Evolutionary conservation across 805 yeast species (phyloP), one percentile per base, ranked within the genome.

Genomic region (Candida stauntonica): DNA sequence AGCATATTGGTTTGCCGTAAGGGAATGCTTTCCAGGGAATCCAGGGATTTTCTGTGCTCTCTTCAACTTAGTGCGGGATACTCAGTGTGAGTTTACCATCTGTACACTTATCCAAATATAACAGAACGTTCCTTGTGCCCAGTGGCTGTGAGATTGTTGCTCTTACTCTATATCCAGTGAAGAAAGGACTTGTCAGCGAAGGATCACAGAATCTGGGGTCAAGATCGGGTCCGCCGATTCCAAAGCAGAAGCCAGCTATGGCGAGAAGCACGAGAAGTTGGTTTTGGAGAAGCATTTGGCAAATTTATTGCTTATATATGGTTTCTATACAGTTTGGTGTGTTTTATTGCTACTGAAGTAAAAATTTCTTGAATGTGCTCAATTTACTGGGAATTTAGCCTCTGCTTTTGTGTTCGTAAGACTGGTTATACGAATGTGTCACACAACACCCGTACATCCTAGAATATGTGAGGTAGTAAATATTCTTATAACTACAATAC

Each of bases 181-280:
- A 38, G 26, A 13, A 29, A 2, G 37, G 33, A n/a, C 29, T 19
- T 3, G 16, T 12, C 36, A 38, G 34, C 7, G 37, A 20, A 11
- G 41, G 41, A 16, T 38, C 41, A 16, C 41, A 38, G 15, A 29
- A 38, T 14, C 36, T 19, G 7, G 30, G 23, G n/a, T 33, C 41
- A 6, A 9, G 29, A 9, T 24, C 23, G 9, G 7, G 24, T 11
- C 24, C 24, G 11, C 24, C 14, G 28, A 11, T 9, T 9, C 7
- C 9, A 9, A 13, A 9, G 13, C 7, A 9, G 15, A 7, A 26
- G 15, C 13, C 28, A 6, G 29, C 14, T 26, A n/a, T 12, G 29
- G 29, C 9, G n/a, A 11, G 15, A 11, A n/a, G 7, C 15, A 26
- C 15, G 8, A 13, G 14, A 26, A 26, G 29, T 26, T 7, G 8